phyloP scores from a whole-genome alignment of 2,329 filamentous ascomycete genomes.

The Neonectria coccinea region DNA sequence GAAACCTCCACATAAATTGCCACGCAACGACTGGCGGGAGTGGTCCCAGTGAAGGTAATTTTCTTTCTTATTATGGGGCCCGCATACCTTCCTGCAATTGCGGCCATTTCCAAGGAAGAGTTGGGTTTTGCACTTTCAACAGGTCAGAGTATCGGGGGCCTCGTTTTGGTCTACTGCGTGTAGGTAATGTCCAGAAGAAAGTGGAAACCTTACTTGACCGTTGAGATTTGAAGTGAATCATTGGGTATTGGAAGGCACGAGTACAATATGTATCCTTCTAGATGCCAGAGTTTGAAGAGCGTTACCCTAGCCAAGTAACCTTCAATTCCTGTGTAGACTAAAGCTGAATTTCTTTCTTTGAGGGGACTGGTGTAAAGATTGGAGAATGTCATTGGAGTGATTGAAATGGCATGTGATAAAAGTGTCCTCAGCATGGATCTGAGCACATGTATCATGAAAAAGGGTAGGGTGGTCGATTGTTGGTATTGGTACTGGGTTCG shows the following conservation, averaged over 20 bases:
- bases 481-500: too few relatives aligned
- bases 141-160: too few relatives aligned
- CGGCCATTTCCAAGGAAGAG: too few relatives aligned
- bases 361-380: constrained; percentile 7
- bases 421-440: not conserved
- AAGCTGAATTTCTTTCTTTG: not conserved
- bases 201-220: not conserved
- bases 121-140: too few relatives aligned
- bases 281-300: not conserved
- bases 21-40: too few relatives aligned
- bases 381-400: not conserved
- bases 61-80: too few relatives aligned
- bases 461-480: too few relatives aligned
- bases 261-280: constrained; percentile 11
- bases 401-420: not conserved
- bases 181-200: not conserved
- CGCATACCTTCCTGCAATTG: too few relatives aligned
- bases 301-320: constrained; percentile 5
- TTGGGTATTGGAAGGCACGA: not conserved
- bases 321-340: constrained; percentile 10
- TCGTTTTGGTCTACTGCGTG: not conserved
- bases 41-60: too few relatives aligned
- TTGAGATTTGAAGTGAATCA: not conserved
- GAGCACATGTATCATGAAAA: not conserved
- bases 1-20: too few relatives aligned